These are phyloP conservation scores for Fragaria vesca DNA, from an alignment of 306 rosid species.

Conservation along the genomic window DNA sequence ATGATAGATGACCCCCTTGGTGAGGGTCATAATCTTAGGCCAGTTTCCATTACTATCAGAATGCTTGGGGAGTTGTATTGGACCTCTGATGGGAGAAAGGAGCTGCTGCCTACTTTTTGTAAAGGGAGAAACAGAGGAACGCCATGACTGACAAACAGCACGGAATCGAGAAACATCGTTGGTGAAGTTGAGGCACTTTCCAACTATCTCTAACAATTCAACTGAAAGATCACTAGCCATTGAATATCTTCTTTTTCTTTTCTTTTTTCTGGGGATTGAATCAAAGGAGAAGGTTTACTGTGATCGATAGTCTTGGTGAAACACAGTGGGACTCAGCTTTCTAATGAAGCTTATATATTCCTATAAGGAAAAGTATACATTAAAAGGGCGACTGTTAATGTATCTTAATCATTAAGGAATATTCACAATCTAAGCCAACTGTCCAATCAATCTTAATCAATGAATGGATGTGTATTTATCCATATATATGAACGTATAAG, in stretches of 20 bases:
- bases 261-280: not conserved
- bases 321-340: not conserved
- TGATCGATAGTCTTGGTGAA: not conserved
- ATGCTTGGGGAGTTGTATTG: not conserved
- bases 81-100: not conserved
- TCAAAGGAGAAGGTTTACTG: not conserved
- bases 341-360: not conserved
- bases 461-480: not conserved
- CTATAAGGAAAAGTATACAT: not conserved
- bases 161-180: conserved; percentile 1
- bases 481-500: not conserved
- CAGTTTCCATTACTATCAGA: not conserved
- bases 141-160: conserved; percentile 1
- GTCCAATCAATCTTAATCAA: not conserved
- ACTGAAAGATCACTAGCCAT: not conserved
- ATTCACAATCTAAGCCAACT: not conserved
- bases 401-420: not conserved
- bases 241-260: not conserved
- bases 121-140: not conserved
- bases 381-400: too few relatives aligned
- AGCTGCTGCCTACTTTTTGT: not conserved
- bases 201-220: not conserved
- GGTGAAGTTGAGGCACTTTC: not conserved
- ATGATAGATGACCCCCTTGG: not conserved
- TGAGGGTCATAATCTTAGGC: not conserved